These are phyloP conservation scores for Cladosporium halotolerans DNA, from an alignment of 2,329 filamentous ascomycete species.

Conservation along the genomic window DNA sequence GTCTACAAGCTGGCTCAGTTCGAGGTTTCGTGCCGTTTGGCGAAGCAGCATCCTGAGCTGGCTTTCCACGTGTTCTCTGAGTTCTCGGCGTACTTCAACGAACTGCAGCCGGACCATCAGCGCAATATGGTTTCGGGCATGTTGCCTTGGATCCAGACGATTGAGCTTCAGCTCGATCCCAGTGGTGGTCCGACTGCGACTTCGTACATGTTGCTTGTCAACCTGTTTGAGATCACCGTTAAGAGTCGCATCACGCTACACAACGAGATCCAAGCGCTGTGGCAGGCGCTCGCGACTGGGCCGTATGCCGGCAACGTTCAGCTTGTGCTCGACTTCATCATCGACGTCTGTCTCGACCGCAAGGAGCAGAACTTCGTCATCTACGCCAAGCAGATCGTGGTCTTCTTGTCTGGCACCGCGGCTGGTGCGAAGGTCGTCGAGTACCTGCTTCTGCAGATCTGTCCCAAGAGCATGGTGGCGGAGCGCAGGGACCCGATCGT, in stretches of 20 bases:
- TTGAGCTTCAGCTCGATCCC: conserved; percentile 86
- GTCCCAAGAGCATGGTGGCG: conserved; percentile 93
- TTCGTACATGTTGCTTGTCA: conserved; percentile 91
- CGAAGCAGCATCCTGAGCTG: conserved; percentile 79
- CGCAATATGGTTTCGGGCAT: conserved; percentile 92
- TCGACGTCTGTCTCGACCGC: conserved; percentile 83
- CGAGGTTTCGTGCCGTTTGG: conserved; percentile 85
- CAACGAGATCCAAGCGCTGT: conserved; percentile 94
- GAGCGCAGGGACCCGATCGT: conserved; percentile 67
- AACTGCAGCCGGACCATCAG: conserved; percentile 73
- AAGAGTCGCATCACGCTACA: conserved; percentile 81
- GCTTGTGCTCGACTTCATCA: conserved; percentile 92
- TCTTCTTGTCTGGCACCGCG: conserved; percentile 82
- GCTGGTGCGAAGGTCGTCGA: conserved; percentile 89
- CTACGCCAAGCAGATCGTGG: conserved; percentile 95
- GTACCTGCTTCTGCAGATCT: conserved; percentile 84
- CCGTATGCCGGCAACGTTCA: conserved; percentile 92
- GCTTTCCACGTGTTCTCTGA: conserved; percentile 95
- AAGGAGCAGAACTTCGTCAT: conserved; percentile 97
- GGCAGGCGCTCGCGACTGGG: conserved; percentile 91
- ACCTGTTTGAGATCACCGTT: conserved; percentile 93
- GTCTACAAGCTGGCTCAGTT: conserved; percentile 98
- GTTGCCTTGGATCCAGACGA: conserved; percentile 90
- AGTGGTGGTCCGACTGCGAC: conserved; percentile 84
- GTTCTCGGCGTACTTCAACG: conserved; percentile 89